Evolutionary conservation across 345 rosid species (phyloP), one percentile per base, ranked within the genome.

Genomic region (Hibiscus trionum): DNA sequence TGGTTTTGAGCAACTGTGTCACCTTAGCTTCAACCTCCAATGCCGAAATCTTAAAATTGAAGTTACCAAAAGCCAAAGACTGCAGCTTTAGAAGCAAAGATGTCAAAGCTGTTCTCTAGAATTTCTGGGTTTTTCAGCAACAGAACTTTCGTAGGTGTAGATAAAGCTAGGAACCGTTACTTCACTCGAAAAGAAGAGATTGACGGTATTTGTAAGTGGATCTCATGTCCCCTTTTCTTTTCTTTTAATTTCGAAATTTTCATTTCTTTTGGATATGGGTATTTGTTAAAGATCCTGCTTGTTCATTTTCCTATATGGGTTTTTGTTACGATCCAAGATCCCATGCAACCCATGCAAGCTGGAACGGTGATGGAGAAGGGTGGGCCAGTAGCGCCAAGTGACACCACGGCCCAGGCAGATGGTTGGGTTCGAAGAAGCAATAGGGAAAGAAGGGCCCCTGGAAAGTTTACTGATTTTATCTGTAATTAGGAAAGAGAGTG

Each of bases 111-210:
- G 29, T 83, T 90, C 74, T 80, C 89, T 17, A 85, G 88, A 77
- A 77, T 94, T 61, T 79, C 88, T 50, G 95, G 88, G 77, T 84
- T 82, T 71, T 88, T 91, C 81, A 82, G 77, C 64, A 80, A 73
- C 80, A 85, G 83, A 56, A 79, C 73, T 44, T 73, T 77, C 9
- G 84, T 72, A 50, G 97, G 97, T 52, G 70, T 69, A 47, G 98
- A 91, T 81, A 83, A 86, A 75, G 81, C 86, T 10, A 96, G 99
- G 67, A 94, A 90, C 75, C 86, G 85, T n/a, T 94, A 94, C 74
- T 92, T 92, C 79, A 63, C 99, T 70, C 78, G 89, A 78, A 79
- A 53, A 27, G 97, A 92, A 80, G 87, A 86, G 90, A 84, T 90
- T 58, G 97, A 92, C 76, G 97, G 97, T 65, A 70, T 88, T 75